Evolutionary conservation across 2,329 filamentous ascomycete species (phyloP), one percentile per base, ranked within the genome.

Genomic region (Arthrobotrys megalospora): DNA sequence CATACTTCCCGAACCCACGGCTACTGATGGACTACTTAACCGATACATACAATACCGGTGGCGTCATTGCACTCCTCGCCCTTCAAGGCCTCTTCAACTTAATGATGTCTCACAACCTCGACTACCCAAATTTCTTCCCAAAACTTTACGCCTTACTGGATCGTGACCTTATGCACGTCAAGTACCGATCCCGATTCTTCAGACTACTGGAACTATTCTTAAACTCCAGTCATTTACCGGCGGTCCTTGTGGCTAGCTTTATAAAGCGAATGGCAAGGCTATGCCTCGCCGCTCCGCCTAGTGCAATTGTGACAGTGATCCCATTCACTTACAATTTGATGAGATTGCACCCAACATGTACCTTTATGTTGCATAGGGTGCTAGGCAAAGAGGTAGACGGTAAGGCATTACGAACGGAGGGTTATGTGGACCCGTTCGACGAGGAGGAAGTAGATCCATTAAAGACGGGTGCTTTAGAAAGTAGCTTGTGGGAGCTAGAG

Each of bases 291-390:
- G 94, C 93, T 0, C 95, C 96, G 1, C 96, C 96, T 1, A 90
- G 93, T 38, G 94, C 93, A 34, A 92, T 98, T 66, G 94, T 98
- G 14, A 91, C 91, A 67, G 90, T 97, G 53, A 88, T 98, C 8
- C 96, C 96, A 0, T 97, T 93, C 90, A 91, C 95, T 64, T 99
- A 99, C 87, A 99, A 99, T 85, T 88, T 97, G 81, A 88, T 99
- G 83, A 96, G 93, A 84, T 89, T 89, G 80, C 96, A 99, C 83
- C 95, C 95, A 0, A 90, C 91, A 0, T 97, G 93, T 83, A 96
- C 95, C 0, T 98, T 97, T 82, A 97, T 99, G 94, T 89, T 99
- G 81, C 96, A 99, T 84, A 90, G 96, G 68, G 90, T 90, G 76
- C 86, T 88, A 43, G 88, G 87, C 58, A 89, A 90, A 48, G 83